These are phyloP conservation scores for maize (Zea mays) DNA, from an alignment of 176 grass and related monocot species.

Conservation along the genomic window Zm-B73-REFERENCE-NAM-5.0 NC_050100.1:80910501-80911000, in stretches of 20 bases:
- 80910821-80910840: slow-evolving; percentile 94
- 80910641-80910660: slow-evolving; percentile 92
- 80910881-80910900: slow-evolving; percentile 97
- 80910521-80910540: slow-evolving; percentile 97
- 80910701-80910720: slow-evolving; percentile 84
- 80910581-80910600: slow-evolving; percentile 99
- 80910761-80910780: slow-evolving; percentile 93
- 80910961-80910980: slow-evolving; percentile 88
- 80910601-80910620: slow-evolving; percentile 97
- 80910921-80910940: slow-evolving; percentile 93
- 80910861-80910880: slow-evolving; percentile 96
- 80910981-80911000: slow-evolving; percentile 96
- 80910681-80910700: slow-evolving; percentile 97
- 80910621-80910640: slow-evolving; percentile 99
- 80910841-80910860: slow-evolving; percentile 95
- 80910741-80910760: slow-evolving; percentile 96
- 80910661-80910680: slow-evolving; percentile 99
- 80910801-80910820: slow-evolving; percentile 94
- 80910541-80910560: slow-evolving; percentile 95
- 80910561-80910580: slow-evolving; percentile 97
- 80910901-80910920: slow-evolving; percentile 99
- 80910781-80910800: slow-evolving; percentile 94
- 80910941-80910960: slow-evolving; percentile 98
- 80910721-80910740: slow-evolving; percentile 96
- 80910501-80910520: slow-evolving; percentile 98